Conservation (phyloP, 2,329 filamentous ascomycete genomes). For the Aspergillus vadensis region DNA sequence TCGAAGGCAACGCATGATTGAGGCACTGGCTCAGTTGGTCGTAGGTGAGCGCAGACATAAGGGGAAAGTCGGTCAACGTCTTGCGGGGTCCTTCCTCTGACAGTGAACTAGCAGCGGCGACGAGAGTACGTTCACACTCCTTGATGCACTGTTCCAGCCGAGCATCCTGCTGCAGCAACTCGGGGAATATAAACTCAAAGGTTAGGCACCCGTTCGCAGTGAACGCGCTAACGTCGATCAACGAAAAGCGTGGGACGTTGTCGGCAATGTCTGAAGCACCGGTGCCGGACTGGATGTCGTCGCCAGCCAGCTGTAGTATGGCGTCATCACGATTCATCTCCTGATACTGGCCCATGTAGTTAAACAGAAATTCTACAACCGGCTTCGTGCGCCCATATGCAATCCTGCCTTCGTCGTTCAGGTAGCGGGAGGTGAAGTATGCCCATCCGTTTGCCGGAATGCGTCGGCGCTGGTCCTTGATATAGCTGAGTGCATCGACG, state of each 20-base stretch:
- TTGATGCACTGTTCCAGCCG: neutral
- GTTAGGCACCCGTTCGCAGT: neutral
- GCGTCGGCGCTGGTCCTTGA: slow-evolving; percentile 9
- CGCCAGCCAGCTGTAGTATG: neutral
- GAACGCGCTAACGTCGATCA: neutral
- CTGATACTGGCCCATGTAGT: slow-evolving; percentile 9
- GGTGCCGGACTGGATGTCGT: neutral
- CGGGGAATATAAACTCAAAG: neutral
- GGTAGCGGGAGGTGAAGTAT: slow-evolving; percentile 6
- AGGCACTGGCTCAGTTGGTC: neutral
- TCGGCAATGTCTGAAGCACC: neutral
- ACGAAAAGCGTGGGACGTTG: neutral
- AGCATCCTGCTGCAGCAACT: neutral
- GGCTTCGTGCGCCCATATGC: neutral
- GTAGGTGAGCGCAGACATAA: neutral
- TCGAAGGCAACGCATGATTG: neutral
- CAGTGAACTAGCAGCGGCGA: neutral
- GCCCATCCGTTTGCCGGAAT: slow-evolving; percentile 4
- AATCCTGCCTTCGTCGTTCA: neutral
- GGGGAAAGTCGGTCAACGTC: neutral
- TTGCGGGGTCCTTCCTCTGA: neutral
- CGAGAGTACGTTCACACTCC: neutral
- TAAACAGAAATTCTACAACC: slow-evolving; percentile 5
- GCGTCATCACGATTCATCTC: neutral
- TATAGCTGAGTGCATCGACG: neutral